Conservation (phyloP, 208 protist species). For the Trypanosoma avium region DNA sequence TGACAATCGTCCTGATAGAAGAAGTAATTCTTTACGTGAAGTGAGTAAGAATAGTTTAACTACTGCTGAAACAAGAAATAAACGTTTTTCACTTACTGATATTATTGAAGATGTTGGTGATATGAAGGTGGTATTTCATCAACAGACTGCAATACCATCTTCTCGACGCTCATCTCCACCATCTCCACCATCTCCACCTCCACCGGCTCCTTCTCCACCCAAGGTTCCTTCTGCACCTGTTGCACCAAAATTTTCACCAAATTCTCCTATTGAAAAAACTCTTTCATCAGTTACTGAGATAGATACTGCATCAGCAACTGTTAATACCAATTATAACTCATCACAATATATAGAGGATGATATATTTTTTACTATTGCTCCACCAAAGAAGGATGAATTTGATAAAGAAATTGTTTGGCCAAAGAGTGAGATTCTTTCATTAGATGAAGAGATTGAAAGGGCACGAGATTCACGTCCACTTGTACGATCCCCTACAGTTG, state of each 20-base stretch:
- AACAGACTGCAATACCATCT: slow-evolving; percentile 22
- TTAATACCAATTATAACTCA: neutral
- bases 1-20: neutral
- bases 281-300: neutral
- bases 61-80: neutral
- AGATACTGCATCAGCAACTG: neutral
- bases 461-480: slow-evolving; percentile 16
- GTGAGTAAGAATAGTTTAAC: neutral
- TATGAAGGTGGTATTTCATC: slow-evolving; percentile 22
- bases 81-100: neutral
- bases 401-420: neutral
- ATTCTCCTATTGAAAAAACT: neutral
- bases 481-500: slow-evolving; percentile 6
- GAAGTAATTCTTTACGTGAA: neutral
- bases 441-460: slow-evolving; percentile 30
- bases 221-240: slow-evolving; percentile 18
- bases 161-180: slow-evolving; percentile 9
- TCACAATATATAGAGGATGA: slow-evolving; percentile 3
- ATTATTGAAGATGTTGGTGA: slow-evolving; percentile 16
- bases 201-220: slow-evolving; percentile 12
- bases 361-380: slow-evolving; percentile 24
- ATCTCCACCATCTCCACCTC: slow-evolving; percentile 25
- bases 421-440: slow-evolving; percentile 3
- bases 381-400: neutral
- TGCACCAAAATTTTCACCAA: slow-evolving; percentile 13